These are phyloP conservation scores for Chalciporus sphaerocephalus DNA, from an alignment of 768 basidiomycete species.

Conservation along the genomic window DNA sequence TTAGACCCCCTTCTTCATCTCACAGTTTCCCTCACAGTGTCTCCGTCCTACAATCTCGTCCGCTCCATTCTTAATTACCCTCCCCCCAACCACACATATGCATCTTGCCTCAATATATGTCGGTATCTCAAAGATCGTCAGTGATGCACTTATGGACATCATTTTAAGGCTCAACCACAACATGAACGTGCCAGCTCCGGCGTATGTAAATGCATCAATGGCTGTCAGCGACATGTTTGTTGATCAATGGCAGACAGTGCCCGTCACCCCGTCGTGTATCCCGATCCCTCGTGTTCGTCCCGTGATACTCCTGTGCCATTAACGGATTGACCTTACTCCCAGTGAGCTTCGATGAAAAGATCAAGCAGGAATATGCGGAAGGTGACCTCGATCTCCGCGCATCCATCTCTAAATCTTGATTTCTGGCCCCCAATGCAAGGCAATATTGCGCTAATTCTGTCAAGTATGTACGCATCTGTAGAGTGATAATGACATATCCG, in stretches of 20 bases:
- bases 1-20: not conserved
- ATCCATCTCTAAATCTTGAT: conserved; percentile 2
- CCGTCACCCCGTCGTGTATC: not conserved
- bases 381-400: not conserved
- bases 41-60: not conserved
- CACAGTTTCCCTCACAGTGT: conserved; percentile 4
- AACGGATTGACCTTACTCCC: not conserved
- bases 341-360: conserved; percentile 10
- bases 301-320: not conserved
- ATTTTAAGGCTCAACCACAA: not conserved
- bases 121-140: no score
- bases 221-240: not conserved
- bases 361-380: not conserved
- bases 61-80: not conserved
- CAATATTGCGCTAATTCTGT: conserved; percentile 10
- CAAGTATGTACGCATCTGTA: conserved; percentile 14
- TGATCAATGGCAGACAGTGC: not conserved
- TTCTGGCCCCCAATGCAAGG: not conserved
- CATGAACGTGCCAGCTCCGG: not conserved
- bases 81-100: conserved; percentile 1
- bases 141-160: no score
- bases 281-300: conserved; percentile 10
- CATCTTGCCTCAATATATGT: not conserved
- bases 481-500: conserved; percentile 6
- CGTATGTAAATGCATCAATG: not conserved